These are phyloP conservation scores for Pneumocystis sp. DNA, from an alignment of 1,139 yeast genomes.

Conservation along the genomic window DNA sequence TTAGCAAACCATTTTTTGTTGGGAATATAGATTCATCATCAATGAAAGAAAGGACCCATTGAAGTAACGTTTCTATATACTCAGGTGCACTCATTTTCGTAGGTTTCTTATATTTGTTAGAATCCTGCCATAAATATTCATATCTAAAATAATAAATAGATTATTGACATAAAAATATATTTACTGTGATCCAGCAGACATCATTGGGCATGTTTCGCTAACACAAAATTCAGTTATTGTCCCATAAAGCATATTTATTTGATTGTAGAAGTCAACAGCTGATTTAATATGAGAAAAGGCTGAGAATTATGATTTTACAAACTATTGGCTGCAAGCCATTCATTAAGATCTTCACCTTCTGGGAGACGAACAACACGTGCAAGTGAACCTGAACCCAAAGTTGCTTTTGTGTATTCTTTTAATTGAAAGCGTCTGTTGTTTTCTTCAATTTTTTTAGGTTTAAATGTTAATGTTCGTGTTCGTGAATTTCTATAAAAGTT, in stretches of 20 bases:
- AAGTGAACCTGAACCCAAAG: conserved; percentile 80
- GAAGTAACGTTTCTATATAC: conserved; percentile 82
- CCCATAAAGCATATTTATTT: conserved; percentile 90
- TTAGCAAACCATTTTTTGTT: conserved; percentile 36
- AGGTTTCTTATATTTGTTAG: conserved; percentile 36
- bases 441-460: conserved; percentile 6
- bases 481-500: conserved; percentile 6
- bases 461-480: conserved; percentile 8
- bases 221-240: conserved; percentile 94
- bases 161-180: neutral
- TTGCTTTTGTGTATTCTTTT: conserved; percentile 79
- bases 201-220: conserved; percentile 78
- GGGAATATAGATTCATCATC: conserved; percentile 89
- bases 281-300: neutral
- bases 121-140: conserved; percentile 89
- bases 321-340: conserved; percentile 86
- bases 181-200: conserved; percentile 29
- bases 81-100: conserved; percentile 83
- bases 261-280: conserved; percentile 62
- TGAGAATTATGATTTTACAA: conserved; percentile 1
- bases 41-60: conserved; percentile 79
- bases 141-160: conserved; percentile 8
- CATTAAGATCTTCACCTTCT: conserved; percentile 77
- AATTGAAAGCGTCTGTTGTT: conserved; percentile 18
- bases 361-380: conserved; percentile 87